Conservation (phyloP, 1,284 basidiomycete species). For the Rhodotorula sp. region DNA sequence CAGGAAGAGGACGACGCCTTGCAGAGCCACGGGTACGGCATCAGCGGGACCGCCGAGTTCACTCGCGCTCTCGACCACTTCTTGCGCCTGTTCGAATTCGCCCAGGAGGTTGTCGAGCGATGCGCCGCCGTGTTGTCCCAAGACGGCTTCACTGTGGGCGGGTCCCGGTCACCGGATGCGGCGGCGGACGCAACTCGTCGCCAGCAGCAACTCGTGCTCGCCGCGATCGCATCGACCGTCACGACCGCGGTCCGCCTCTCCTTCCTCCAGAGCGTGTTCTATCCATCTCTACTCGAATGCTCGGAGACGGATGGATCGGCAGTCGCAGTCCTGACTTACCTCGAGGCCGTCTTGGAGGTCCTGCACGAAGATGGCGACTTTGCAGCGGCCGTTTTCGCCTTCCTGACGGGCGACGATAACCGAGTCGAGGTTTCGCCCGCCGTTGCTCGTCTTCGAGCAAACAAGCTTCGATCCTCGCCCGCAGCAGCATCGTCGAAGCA, state of each 20-base stretch:
- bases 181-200: background rate
- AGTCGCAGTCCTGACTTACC: conserved; percentile 94
- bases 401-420: conserved; percentile 78
- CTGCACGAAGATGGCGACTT: conserved; percentile 66
- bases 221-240: conserved; percentile 26
- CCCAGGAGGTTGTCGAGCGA: conserved; percentile 68
- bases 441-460: background rate
- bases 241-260: conserved; percentile 23
- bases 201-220: conserved; percentile 28
- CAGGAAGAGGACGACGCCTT: conserved; percentile 60
- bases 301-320: conserved; percentile 89
- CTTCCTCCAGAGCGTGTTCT: conserved; percentile 65
- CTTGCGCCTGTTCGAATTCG: conserved; percentile 83
- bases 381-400: conserved; percentile 68
- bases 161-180: background rate
- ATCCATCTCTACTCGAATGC: conserved; percentile 90
- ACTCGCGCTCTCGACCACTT: conserved; percentile 79
- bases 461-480: background rate
- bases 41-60: conserved; percentile 73
- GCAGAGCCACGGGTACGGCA: conserved; percentile 66
- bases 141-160: conserved; percentile 54
- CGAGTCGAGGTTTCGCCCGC: background rate
- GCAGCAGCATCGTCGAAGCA: conserved; percentile 34
- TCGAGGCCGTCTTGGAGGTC: conserved; percentile 77
- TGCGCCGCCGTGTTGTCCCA: conserved; percentile 48